Evolutionary conservation across 106 monocot genomes (phyloP).

Genomic region (Posidonia australis): DNA sequence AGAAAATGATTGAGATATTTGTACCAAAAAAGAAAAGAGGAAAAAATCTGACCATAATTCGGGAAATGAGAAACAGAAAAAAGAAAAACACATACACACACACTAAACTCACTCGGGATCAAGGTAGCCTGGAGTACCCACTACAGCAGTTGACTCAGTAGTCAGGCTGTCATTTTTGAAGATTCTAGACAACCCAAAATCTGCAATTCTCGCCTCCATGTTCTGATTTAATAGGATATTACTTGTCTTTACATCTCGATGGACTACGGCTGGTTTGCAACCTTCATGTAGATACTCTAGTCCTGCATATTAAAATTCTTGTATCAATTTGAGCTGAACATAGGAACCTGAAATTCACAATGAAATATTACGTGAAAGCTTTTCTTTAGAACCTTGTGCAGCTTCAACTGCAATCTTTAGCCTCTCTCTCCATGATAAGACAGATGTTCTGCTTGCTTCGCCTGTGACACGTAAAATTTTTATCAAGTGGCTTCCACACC

Average conservation of each 20-base stretch:
- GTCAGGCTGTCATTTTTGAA: neutral
- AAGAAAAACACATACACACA: neutral
- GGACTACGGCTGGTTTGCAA: conserved; percentile 7
- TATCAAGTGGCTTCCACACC: too few species aligned
- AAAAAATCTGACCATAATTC: too few species aligned
- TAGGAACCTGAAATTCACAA: too few species aligned
- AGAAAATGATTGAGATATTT: too few species aligned
- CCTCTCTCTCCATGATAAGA: neutral
- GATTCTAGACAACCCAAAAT: conserved; percentile 12
- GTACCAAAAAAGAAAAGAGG: neutral
- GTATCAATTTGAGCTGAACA: neutral
- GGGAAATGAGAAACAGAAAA: neutral
- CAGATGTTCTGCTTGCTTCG: too few species aligned
- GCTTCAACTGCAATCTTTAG: neutral
- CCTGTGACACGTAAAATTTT: too few species aligned
- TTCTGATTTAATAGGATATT: conserved; percentile 9
- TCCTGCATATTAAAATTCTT: neutral
- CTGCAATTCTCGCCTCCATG: conserved; percentile 8
- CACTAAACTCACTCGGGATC: neutral
- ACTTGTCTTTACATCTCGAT: conserved; percentile 8
- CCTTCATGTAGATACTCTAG: conserved; percentile 7
- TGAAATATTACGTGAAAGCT: neutral
- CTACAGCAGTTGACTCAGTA: neutral
- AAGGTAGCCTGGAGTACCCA: neutral
- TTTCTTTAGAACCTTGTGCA: neutral